Evolutionary conservation across 2,329 filamentous ascomycete genomes (phyloP), one percentile per base, ranked within the genome.

Genomic region (Cytospora chrysosperma): DNA sequence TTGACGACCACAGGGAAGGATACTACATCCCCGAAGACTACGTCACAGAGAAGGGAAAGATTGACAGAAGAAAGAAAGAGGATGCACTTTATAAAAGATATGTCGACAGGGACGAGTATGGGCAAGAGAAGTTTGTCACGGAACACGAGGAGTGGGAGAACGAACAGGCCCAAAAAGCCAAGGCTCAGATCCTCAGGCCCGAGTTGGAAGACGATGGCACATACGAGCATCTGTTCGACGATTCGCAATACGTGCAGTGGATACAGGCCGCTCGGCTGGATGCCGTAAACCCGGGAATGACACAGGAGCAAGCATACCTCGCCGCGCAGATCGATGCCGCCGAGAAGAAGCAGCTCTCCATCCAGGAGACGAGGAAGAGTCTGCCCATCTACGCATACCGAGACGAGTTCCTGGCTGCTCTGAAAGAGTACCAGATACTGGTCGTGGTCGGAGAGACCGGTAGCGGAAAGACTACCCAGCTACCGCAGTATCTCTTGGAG

Each of bases 101-200:
- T 69, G 88, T 97, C 4, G 93, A 97, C 67, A 85, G 86, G 65
- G 93, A 96, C 70, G 91, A 96, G 70, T 89, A 89, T 70, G 93
- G 93, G 5, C 88, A 95, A 68, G 94, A 97, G 74, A 89, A 89
- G 70, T 96, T 92, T 70, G 86, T 97, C 63, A 97, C 93, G 0
- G 95, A 99, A 74, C 91, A 97, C 67, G 93, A 99, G 67, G 91
- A 97, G 72, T 99, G 94, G 94, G 95, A 99, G 74, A 81, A 87
- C 63, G 94, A 98, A 73, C 94, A 98, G 77, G 85, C 90, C 0
- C 84, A 88, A 62, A 96, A 96, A 75, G 93, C 92, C 7, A 95
- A 94, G 74, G 88, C 92, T 1, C 93, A 97, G 73, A 92, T 96
- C 64, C 83, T 86, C 68, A 86, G 87, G 59, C 79, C 87, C 0